Evolutionary conservation across 1,139 yeast species (phyloP), one percentile per base, ranked within the genome.

Genomic region (Hemisphaericaspora lyxosophila): DNA sequence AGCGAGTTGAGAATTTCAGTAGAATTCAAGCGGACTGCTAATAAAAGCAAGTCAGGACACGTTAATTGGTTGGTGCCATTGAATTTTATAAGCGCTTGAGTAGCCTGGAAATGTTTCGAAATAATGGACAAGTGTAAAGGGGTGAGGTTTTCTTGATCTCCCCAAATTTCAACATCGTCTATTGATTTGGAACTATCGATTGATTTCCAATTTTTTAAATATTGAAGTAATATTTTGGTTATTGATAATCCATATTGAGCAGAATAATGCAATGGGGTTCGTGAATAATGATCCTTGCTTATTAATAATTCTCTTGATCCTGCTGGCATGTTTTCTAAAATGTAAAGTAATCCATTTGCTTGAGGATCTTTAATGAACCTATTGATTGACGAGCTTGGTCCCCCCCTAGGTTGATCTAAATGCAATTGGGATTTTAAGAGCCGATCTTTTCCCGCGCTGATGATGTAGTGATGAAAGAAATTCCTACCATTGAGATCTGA

Each of bases 191-290:
- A 55, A 40, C 74, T 67, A 27, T 49, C 55, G n/a, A 64, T 50
- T 35, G 70, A 51, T 8, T 50, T 44, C 66, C 70, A 63, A 20
- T 53, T 45, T 14, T 44, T 35, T 28, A 64, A 51, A 51, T 70
- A 75, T 26, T 70, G 68, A 18, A 89, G 61, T 25, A 90, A 68
- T 8, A 80, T 67, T 17, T 64, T 65, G 2, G 88, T 71, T 30
- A 83, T 78, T 36, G 75, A 79, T 40, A 90, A 70, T 0, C 97
- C 97, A 57, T 82, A 88, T 53, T 87, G 95, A 2, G 95, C 83
- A 12, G 96, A 81, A 59, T 90, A 90, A 62, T 92, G 97, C 40
- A 92, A 67, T 0, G 97, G 96, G 1, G 96, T 85, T 46, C 97
- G 75, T 42, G 71, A 71, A 54, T 88, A 86, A 44, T 78, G 81